A percentile compares a stretch with the other conserved stretches of the same genome.
These are phyloP conservation scores for Penicillium goetzii DNA, from an alignment of 495 filamentous ascomycete species.

Conservation along the genomic window DNA sequence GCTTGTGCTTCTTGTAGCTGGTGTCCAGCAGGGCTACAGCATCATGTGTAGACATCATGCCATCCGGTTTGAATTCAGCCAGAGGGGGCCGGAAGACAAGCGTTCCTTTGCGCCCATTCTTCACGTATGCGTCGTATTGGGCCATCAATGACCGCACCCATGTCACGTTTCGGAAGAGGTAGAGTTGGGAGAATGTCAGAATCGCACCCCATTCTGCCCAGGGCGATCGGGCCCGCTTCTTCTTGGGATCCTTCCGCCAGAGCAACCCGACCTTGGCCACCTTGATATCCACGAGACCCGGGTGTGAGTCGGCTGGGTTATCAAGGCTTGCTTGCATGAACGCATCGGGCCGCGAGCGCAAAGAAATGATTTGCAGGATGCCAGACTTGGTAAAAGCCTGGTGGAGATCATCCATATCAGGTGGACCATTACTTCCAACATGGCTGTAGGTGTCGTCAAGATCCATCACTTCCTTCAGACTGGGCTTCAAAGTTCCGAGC, in stretches of 20 bases:
- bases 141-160: slow-evolving; percentile 93
- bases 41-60: slow-evolving; percentile 86
- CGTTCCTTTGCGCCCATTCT: slow-evolving; percentile 53
- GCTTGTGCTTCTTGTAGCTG: slow-evolving; percentile 92
- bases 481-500: slow-evolving; percentile 79
- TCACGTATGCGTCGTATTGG: slow-evolving; percentile 80
- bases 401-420: slow-evolving; percentile 79
- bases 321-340: slow-evolving; percentile 87
- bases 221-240: slow-evolving; percentile 90
- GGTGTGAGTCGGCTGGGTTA: slow-evolving; percentile 85
- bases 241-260: slow-evolving; percentile 95
- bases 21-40: slow-evolving; percentile 86
- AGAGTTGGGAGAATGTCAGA: slow-evolving; percentile 90
- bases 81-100: slow-evolving; percentile 89
- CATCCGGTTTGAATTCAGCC: slow-evolving; percentile 89
- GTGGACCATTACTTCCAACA: slow-evolving; percentile 68
- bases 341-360: slow-evolving; percentile 88
- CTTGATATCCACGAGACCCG: slow-evolving; percentile 95
- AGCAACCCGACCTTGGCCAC: slow-evolving; percentile 94
- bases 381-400: slow-evolving; percentile 88
- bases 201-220: slow-evolving; percentile 99
- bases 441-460: slow-evolving; percentile 92
- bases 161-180: slow-evolving; percentile 88
- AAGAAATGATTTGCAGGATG: slow-evolving; percentile 90
- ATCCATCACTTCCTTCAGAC: slow-evolving; percentile 86